Percentiles rank a stretch among this genome's conserved stretches.
Conservation (phyloP, 306 rosid species). For the Vachellia collinsii region DNA sequence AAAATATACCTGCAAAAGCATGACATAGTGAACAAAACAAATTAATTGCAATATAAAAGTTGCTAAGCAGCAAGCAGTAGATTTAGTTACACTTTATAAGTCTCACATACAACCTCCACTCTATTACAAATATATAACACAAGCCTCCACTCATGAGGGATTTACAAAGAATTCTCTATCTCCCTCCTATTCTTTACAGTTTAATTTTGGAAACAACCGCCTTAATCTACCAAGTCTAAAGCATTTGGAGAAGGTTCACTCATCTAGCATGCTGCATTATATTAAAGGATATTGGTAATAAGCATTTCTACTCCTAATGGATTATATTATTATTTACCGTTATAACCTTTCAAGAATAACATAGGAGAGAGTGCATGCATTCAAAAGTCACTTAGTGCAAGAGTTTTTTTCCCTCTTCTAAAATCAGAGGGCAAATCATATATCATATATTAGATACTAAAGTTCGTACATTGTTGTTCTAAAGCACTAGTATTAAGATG, state of each 20-base stretch:
- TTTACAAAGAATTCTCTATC: not conserved
- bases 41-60: not conserved
- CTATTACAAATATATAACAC: not conserved
- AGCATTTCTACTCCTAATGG: not conserved
- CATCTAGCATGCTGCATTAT: not conserved
- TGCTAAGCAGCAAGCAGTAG: not conserved
- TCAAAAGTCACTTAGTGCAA: not conserved
- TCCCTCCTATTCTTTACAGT: not conserved
- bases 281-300: not conserved
- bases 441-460: not conserved
- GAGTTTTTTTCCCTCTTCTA: not conserved
- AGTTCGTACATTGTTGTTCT: not conserved
- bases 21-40: not conserved
- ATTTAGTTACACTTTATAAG: no score
- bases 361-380: not conserved
- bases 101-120: not conserved
- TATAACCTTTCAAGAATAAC: not conserved
- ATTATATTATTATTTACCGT: not conserved
- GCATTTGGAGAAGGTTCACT: not conserved
- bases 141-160: not conserved
- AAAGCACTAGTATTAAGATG: not conserved
- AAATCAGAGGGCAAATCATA: not conserved
- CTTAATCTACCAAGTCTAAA: not conserved
- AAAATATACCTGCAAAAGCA: constrained; percentile 87
- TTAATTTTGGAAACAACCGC: not conserved